Evolutionary conservation across 768 basidiomycete genomes (phyloP), one percentile per base, ranked within the genome.

Genomic region (Fomitopsis serialis): DNA sequence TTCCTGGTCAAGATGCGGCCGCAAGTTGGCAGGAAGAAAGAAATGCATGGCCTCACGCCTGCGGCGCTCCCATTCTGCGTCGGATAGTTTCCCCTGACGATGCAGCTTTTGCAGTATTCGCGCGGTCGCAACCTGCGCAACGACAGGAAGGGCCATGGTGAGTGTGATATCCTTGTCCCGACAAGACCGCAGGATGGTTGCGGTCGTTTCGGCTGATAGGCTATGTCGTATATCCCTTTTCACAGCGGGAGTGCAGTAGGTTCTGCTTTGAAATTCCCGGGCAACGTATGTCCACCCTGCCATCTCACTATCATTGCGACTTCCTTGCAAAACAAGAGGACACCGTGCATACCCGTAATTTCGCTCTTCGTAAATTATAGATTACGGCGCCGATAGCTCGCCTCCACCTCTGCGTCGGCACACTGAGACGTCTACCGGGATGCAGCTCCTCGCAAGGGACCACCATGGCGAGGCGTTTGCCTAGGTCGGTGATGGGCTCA

Each of bases 271-370:
- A 71, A 49, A 15, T 64, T 74, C 44, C 76, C 69, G 2, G 81
- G 81, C 9, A 84, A 68, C 0, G 78, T 77, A 45, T 84, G 81
- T 2, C 82, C 82, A 2, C 81, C 82, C 81, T 84, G 60, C 7
- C 45, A 48, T 15, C 55, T 7, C 15, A 42, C 15, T 22, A 17
- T 7, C 40, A 15, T 42, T 17, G 7, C 5, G 21, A 22, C 17
- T n/a, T 5, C 6, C 17, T 7, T 4, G 21, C 35, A 17, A 42
- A 7, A 42, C 5, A 6, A 17, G 40, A n/a, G 17, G 17, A 17
- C 15, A n/a, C 34, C 2, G 17, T 2, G 60, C 67, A 45, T 54
- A 79, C 81, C 59, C 62, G 66, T 17, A 68, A 58, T 45, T 67
- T 76, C 2, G 60, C 59, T 34, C 61, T 53, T 25, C 72, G 71